Evolutionary conservation across 495 filamentous ascomycete genomes (phyloP).

Genomic region (Penicillium cataractarum): DNA sequence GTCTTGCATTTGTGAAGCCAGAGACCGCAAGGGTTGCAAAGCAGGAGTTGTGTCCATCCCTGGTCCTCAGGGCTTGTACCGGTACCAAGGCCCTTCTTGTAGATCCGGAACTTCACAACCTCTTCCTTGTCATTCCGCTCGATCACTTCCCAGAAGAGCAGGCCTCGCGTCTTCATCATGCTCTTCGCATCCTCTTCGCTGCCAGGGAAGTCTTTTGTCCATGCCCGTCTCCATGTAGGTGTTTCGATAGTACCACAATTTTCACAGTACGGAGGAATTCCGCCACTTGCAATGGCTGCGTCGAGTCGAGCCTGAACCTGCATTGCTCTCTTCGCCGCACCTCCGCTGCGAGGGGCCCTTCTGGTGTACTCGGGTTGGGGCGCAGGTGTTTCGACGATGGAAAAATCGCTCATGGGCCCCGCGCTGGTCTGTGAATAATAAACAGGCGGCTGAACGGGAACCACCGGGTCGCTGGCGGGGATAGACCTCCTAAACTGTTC

Average conservation of each 20-base stretch:
- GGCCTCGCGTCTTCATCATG: slow-evolving; percentile 66
- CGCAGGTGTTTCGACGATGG: slow-evolving; percentile 38
- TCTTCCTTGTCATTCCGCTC: slow-evolving; percentile 62
- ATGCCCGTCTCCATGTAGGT: slow-evolving; percentile 91
- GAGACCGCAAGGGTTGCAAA: slow-evolving; percentile 96
- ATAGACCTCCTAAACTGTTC: slow-evolving; percentile 44
- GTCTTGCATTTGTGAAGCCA: slow-evolving; percentile 86
- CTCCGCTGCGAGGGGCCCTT: slow-evolving; percentile 38
- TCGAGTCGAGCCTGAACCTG: slow-evolving; percentile 59
- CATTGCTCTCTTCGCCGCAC: slow-evolving; percentile 40
- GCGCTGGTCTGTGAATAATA: slow-evolving; percentile 53
- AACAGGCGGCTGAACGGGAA: slow-evolving; percentile 44
- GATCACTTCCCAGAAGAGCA: slow-evolving; percentile 64
- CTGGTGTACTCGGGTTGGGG: slow-evolving; percentile 30
- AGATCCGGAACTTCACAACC: slow-evolving; percentile 63
- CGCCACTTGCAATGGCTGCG: slow-evolving; percentile 66
- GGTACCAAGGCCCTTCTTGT: slow-evolving; percentile 71
- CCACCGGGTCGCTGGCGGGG: slow-evolving; percentile 60
- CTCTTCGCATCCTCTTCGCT: slow-evolving; percentile 64
- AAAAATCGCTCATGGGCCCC: slow-evolving; percentile 45
- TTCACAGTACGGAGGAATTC: slow-evolving; percentile 81
- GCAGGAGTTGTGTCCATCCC: slow-evolving; percentile 66
- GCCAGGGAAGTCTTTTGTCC: slow-evolving; percentile 67
- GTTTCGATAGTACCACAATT: slow-evolving; percentile 96
- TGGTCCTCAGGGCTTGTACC: slow-evolving; percentile 57